phyloP scores from a whole-genome alignment of 2,329 filamentous ascomycete species.

The Monilinia vaccinii-corymbosi region DNA sequence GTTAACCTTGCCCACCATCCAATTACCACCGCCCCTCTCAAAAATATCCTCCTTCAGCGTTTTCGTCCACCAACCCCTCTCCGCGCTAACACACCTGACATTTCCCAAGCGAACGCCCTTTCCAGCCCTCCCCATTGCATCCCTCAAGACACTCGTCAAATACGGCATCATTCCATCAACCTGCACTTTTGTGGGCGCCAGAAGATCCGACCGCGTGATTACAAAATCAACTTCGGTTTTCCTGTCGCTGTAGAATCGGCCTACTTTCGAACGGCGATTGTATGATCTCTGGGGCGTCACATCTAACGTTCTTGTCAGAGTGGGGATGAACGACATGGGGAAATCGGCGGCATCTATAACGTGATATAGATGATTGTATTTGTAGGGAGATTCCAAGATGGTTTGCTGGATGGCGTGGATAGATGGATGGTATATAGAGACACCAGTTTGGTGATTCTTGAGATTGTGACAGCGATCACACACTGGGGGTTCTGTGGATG shows the following conservation, averaged over 20 bases:
- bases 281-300: constrained; percentile 66
- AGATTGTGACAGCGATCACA: constrained; percentile 86
- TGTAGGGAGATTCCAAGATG: constrained; percentile 79
- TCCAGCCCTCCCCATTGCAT: constrained; percentile 60
- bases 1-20: constrained; percentile 98
- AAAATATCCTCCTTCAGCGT: constrained; percentile 80
- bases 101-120: constrained; percentile 77
- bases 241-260: constrained; percentile 56
- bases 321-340: constrained; percentile 81
- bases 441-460: constrained; percentile 62
- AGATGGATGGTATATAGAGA: constrained; percentile 70
- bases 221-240: constrained; percentile 80
- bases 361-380: constrained; percentile 91
- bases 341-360: constrained; percentile 94
- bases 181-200: constrained; percentile 75
- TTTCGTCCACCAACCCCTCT: constrained; percentile 83
- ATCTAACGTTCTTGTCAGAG: constrained; percentile 60
- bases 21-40: constrained; percentile 73
- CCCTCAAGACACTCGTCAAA: constrained; percentile 65
- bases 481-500: constrained; percentile 39
- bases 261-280: constrained; percentile 66
- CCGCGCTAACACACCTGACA: constrained; percentile 76
- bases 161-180: constrained; percentile 84
- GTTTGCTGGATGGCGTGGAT: constrained; percentile 75
- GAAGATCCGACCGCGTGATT: constrained; percentile 77